Conservation (phyloP, 1,284 basidiomycete species). For the Meripilus lineatus region DNA sequence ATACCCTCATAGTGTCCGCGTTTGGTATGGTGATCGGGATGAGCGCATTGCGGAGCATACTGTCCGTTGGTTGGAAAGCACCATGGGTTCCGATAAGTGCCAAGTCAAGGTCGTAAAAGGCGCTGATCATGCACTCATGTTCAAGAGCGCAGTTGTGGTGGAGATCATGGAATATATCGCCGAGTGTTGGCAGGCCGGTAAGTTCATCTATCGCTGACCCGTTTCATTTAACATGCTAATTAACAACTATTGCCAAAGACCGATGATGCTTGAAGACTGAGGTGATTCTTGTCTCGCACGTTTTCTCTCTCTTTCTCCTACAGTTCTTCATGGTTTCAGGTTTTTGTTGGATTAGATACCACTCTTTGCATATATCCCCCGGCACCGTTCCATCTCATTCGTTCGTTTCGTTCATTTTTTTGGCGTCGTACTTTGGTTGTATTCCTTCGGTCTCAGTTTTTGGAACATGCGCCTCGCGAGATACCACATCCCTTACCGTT, state of each 20-base stretch:
- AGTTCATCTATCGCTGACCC: too few relatives aligned
- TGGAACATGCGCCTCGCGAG: conserved; percentile 4
- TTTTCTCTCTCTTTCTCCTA: conserved; percentile 10
- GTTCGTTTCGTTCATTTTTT: conserved; percentile 3
- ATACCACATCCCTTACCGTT: conserved; percentile 7
- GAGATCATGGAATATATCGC: conserved; percentile 77
- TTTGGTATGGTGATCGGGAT: conserved; percentile 94
- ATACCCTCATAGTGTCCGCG: conserved; percentile 73
- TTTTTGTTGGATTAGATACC: conserved; percentile 32
- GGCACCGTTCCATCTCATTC: neutral
- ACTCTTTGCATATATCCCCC: conserved; percentile 24
- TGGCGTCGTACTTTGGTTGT: conserved; percentile 3
- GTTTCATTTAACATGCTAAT: too few relatives aligned
- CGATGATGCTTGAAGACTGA: conserved; percentile 20
- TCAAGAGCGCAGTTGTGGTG: conserved; percentile 80
- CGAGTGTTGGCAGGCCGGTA: conserved; percentile 50
- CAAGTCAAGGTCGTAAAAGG: conserved; percentile 79
- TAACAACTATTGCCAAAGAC: too few relatives aligned
- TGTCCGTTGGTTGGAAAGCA: conserved; percentile 86
- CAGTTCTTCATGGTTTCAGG: conserved; percentile 11
- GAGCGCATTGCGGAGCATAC: conserved; percentile 89
- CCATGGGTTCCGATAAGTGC: conserved; percentile 75
- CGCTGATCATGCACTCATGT: conserved; percentile 92
- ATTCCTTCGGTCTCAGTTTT: conserved; percentile 2
- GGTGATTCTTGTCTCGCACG: conserved; percentile 15